Conservation (phyloP, 139 green algal species). For the Chlamydomonas urium region DNA sequence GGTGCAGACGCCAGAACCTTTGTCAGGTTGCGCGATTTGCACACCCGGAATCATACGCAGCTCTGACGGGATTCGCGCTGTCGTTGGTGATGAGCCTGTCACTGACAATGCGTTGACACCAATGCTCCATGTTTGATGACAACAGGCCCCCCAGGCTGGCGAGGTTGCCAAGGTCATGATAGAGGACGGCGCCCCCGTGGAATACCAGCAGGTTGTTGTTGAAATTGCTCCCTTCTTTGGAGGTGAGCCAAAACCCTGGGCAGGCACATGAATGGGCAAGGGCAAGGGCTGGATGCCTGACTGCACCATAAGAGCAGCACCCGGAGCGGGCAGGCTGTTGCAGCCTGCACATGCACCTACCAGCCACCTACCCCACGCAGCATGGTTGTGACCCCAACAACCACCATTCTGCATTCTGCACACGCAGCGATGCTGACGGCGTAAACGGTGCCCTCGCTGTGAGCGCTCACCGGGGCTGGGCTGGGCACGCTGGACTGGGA, state of each 20-base stretch:
- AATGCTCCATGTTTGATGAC: not conserved
- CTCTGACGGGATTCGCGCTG: not conserved
- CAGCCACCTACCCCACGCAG: not conserved
- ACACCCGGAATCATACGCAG: not conserved
- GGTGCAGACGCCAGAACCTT: not conserved
- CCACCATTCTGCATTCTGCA: not conserved
- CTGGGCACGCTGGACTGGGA: too few species aligned
- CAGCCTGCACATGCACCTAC: not conserved
- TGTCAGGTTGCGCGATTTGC: too few species aligned
- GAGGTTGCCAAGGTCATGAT: constrained; percentile 73
- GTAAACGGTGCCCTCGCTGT: too few species aligned
- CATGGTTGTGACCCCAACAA: not conserved
- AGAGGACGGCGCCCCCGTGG: constrained; percentile 77
- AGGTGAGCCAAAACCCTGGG: not conserved
- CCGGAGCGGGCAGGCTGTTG: too few species aligned
- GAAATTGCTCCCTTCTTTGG: constrained; percentile 8
- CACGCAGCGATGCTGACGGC: not conserved
- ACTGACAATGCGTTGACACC: too few species aligned
- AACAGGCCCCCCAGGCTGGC: constrained; percentile 74
- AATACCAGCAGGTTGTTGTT: constrained; percentile 62
- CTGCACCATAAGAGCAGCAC: too few species aligned
- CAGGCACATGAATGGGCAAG: too few species aligned
- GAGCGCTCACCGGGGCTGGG: too few species aligned
- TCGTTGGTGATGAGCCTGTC: not conserved
- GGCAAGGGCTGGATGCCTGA: too few species aligned